These are phyloP conservation scores for Bonia amplexicaulis DNA, from an alignment of 176 grass and related monocot species.

Conservation along the genomic window DNA sequence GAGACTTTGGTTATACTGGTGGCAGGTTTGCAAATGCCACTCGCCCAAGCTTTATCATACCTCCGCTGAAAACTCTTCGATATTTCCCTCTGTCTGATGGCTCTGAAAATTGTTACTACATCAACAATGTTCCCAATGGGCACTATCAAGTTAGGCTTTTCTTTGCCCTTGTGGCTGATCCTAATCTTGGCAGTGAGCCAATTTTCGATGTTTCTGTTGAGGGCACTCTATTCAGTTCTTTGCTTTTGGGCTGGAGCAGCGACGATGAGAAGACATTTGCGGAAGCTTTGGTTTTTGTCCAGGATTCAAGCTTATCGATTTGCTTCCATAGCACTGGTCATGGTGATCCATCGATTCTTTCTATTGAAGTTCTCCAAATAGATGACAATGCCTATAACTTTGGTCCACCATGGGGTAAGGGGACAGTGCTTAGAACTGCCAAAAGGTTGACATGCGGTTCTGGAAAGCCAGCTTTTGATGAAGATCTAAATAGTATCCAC, in stretches of 20 bases:
- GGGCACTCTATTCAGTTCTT: conserved; percentile 83
- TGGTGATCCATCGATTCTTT: conserved; percentile 91
- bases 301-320: conserved; percentile 55
- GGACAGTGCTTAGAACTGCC: conserved; percentile 62
- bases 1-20: conserved; percentile 87
- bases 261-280: conserved; percentile 79
- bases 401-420: conserved; percentile 45
- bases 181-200: conserved; percentile 72
- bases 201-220: conserved; percentile 91
- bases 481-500: conserved; percentile 61
- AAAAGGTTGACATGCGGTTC: conserved; percentile 87
- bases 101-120: conserved; percentile 87
- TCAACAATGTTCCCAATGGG: conserved; percentile 69
- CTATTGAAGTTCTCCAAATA: conserved; percentile 94
- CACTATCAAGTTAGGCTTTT: conserved; percentile 84
- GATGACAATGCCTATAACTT: conserved; percentile 80
- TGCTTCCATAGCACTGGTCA: conserved; percentile 99
- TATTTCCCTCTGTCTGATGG: conserved; percentile 91
- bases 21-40: conserved; percentile 86
- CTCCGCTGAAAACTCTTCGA: conserved; percentile 80
- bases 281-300: conserved; percentile 70
- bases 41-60: conserved; percentile 59
- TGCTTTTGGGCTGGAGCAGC: conserved; percentile 82
- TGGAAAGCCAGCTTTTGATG: conserved; percentile 87
- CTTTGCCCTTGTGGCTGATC: conserved; percentile 76